Evolutionary conservation across 208 protist genomes (phyloP), one percentile per base, ranked within the genome.

Genomic region (Ichthyophonus hoferi): DNA sequence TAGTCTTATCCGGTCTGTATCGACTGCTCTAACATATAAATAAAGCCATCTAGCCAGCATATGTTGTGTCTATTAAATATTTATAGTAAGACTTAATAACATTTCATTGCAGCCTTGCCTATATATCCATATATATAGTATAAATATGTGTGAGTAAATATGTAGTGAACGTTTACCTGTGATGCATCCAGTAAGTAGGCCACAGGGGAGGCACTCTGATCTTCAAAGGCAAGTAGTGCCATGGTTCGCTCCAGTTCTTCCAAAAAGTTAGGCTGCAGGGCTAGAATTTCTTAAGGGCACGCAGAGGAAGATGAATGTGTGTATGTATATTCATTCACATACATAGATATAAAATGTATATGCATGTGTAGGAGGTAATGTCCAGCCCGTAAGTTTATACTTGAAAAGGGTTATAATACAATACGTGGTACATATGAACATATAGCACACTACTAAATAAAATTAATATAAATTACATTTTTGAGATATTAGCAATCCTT

Each of bases 221-320:
- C 42, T 35, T 94, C 94, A 88, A 96, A 95, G 1, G 92, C 93
- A 17, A 96, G 89, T 7, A 96, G 86, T 1, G 90, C 88, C 91
- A 96, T 95, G 1, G 93, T 94, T 33, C 90, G 89, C 84, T 96
- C 95, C 31, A 96, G 89, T 87, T 96, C 95, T 34, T 92, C 87
- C 40, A 96, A 90, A 81, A 95, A 95, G 24, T 92, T 85, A 33
- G 90, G 42, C 89, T 95, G 38, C 24, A 50, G n/a, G n/a, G n/a
- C n/a, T n/a, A n/a, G n/a, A n/a, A n/a, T n/a, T n/a, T n/a, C n/a
- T n/a, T n/a, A n/a, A n/a, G n/a, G n/a, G n/a, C n/a, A n/a, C n/a
- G n/a, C n/a, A n/a, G 78, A 82, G 78, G 35, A 37, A 37, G 78
- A 17, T 34, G 78, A 31, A 39, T 82, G 35, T 24, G 31, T 67